Evolutionary conservation across 2,329 filamentous ascomycete species (phyloP).

Genomic region (Penicillium sp.): DNA sequence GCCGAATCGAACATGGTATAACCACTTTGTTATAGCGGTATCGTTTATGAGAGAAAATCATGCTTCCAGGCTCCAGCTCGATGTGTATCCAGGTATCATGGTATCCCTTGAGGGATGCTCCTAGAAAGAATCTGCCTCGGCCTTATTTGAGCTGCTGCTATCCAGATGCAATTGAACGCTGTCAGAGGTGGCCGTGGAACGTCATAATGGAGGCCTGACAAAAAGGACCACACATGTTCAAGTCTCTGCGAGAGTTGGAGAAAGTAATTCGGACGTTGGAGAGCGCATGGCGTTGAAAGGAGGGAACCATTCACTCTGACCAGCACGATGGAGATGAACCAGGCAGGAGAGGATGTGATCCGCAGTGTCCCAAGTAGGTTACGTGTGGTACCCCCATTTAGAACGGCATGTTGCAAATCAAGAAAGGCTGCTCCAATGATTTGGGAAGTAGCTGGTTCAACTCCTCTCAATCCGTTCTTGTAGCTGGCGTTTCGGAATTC

Average conservation of each 20-base stretch:
- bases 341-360: not conserved
- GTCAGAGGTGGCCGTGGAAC: not conserved
- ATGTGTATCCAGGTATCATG: not conserved
- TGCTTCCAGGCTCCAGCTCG: not conserved
- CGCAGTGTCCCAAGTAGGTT: not conserved
- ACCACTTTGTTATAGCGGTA: too few relatives aligned
- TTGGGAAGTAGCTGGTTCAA: too few relatives aligned
- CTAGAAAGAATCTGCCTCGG: not conserved
- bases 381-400: not conserved
- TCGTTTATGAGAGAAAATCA: not conserved
- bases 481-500: not conserved
- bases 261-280: not conserved
- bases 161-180: not conserved
- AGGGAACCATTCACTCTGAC: not conserved
- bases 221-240: not conserved
- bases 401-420: not conserved
- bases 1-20: not conserved
- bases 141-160: not conserved
- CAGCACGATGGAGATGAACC: not conserved
- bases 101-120: not conserved
- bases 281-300: too few relatives aligned
- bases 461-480: not conserved
- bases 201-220: not conserved
- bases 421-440: not conserved
- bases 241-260: not conserved